These are phyloP conservation scores for Zygotorulaspora mrakii DNA, from an alignment of 1,139 yeast genomes.

Conservation along the genomic window DNA sequence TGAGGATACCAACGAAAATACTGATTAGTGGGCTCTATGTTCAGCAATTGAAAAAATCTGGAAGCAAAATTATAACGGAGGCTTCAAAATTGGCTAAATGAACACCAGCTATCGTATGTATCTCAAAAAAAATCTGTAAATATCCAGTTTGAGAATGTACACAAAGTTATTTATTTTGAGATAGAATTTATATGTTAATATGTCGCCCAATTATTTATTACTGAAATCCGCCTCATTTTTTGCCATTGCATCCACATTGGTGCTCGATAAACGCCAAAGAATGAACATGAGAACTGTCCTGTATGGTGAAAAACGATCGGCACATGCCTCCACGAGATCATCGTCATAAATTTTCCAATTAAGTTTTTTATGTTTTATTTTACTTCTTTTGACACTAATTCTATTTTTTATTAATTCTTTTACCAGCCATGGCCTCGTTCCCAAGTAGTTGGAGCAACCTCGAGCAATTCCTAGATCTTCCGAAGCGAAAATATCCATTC, in stretches of 20 bases:
- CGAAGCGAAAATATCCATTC: slow-evolving; percentile 67
- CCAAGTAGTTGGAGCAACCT: slow-evolving; percentile 66
- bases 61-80: slow-evolving; percentile 37
- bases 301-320: slow-evolving; percentile 61
- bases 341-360: slow-evolving; percentile 63
- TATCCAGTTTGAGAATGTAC: no score
- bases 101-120: background rate
- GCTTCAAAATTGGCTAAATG: slow-evolving; percentile 38
- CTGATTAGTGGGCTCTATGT: slow-evolving; percentile 35
- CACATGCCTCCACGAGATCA: slow-evolving; percentile 52
- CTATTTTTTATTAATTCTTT: slow-evolving; percentile 40
- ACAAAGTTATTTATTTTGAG: no score
- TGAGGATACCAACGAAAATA: slow-evolving; percentile 48
- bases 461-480: slow-evolving; percentile 84
- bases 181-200: slow-evolving; percentile 1
- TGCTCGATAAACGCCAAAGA: slow-evolving; percentile 66
- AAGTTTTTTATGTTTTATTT: slow-evolving; percentile 40
- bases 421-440: slow-evolving; percentile 51
- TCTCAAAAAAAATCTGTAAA: slow-evolving; percentile 7
- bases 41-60: slow-evolving; percentile 29
- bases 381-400: slow-evolving; percentile 36
- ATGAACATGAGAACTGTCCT: slow-evolving; percentile 65
- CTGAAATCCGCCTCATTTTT: slow-evolving; percentile 28
- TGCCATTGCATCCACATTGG: slow-evolving; percentile 53
- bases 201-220: slow-evolving; percentile 10